Evolutionary conservation across 768 basidiomycete species (phyloP).

Genomic region (Tephrocybe sp.): DNA sequence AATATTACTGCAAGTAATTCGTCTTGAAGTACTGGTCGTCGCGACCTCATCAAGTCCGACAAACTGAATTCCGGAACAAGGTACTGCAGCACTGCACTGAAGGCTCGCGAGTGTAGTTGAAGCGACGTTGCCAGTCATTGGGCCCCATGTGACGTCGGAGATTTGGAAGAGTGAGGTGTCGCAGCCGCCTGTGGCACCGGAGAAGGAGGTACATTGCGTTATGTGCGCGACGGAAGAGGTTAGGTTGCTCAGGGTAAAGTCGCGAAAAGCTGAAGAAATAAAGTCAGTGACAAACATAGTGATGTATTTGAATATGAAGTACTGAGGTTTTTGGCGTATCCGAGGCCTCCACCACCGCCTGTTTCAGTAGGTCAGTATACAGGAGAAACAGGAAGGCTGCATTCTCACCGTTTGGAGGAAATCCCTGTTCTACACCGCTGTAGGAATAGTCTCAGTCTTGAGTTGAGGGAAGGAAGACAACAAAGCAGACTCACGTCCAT

Average conservation of each 20-base stretch:
- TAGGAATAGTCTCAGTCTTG: background rate
- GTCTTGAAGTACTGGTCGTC: conserved; percentile 13
- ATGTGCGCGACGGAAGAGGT: conserved; percentile 21
- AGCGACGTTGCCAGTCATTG: conserved; percentile 23
- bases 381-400: too few relatives aligned
- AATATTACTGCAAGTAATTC: conserved; percentile 23
- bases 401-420: conserved; percentile 31
- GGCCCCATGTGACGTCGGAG: conserved; percentile 31
- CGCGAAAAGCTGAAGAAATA: conserved; percentile 24
- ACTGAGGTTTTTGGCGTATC: conserved; percentile 29
- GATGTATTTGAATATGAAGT: background rate
- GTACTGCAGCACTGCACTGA: conserved; percentile 32
- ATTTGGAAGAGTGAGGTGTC: conserved; percentile 34
- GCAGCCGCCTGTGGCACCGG: conserved; percentile 31
- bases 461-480: background rate
- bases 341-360: conserved; percentile 34
- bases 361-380: background rate
- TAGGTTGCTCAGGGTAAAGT: conserved; percentile 23
- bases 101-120: conserved; percentile 24
- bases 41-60: conserved; percentile 20
- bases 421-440: conserved; percentile 27
- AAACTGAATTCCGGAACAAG: conserved; percentile 25
- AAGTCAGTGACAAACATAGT: too few relatives aligned
- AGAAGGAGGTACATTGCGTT: conserved; percentile 32
- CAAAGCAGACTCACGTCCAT: conserved; percentile 26